A percentile compares a stretch with the other conserved stretches of the same genome.
These are phyloP conservation scores for Lodderomyces margitis DNA, from an alignment of 1,139 yeast genomes.

Conservation along the genomic window DNA sequence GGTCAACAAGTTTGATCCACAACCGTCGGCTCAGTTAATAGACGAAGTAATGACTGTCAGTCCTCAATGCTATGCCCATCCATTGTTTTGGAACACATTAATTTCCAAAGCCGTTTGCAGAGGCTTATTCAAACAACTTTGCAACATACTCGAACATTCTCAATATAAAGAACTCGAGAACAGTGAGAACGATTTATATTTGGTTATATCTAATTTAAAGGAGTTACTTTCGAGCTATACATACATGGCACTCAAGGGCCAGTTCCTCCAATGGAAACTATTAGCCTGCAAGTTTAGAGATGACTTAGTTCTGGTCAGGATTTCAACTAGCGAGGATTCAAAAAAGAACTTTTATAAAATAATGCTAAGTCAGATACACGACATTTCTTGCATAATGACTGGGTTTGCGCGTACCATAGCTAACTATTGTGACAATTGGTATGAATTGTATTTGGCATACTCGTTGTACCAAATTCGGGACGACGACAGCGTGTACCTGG, in stretches of 20 bases:
- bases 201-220: slow-evolving; percentile 49
- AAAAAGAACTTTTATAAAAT: slow-evolving; percentile 15
- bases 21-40: slow-evolving; percentile 52
- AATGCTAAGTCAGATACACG: slow-evolving; percentile 42
- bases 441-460: slow-evolving; percentile 64
- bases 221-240: slow-evolving; percentile 40
- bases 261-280: slow-evolving; percentile 51
- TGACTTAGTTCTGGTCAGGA: slow-evolving; percentile 20
- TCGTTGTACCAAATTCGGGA: slow-evolving; percentile 59
- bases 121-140: slow-evolving; percentile 61
- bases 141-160: slow-evolving; percentile 43
- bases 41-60: slow-evolving; percentile 43
- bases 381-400: slow-evolving; percentile 43
- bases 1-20: slow-evolving; percentile 65
- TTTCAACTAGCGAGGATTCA: background rate
- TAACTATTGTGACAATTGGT: slow-evolving; percentile 59
- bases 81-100: slow-evolving; percentile 62
- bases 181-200: slow-evolving; percentile 27
- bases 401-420: slow-evolving; percentile 57
- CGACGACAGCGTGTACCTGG: slow-evolving; percentile 31
- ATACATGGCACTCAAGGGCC: slow-evolving; percentile 38
- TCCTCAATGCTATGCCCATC: slow-evolving; percentile 51
- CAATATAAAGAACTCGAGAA: slow-evolving; percentile 37
- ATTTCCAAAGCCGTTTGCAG: slow-evolving; percentile 57
- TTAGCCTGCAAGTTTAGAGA: slow-evolving; percentile 52